Percentiles rank a stretch among this genome's conserved stretches.
Evolutionary conservation across 768 basidiomycete species (phyloP).

Genomic region (Hortiboletus flavorubellus): DNA sequence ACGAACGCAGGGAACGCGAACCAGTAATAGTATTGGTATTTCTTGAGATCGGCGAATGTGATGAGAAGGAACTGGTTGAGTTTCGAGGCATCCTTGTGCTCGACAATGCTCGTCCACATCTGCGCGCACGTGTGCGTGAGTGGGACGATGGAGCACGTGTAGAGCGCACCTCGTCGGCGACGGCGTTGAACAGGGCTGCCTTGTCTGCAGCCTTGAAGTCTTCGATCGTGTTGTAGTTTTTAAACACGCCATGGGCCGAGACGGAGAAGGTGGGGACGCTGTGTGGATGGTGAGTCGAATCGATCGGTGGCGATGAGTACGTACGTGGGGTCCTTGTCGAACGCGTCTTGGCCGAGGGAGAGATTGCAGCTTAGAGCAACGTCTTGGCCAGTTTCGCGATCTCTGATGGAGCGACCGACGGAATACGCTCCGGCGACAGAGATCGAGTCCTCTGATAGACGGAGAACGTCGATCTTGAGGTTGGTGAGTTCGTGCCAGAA

Average conservation of each 20-base stretch:
- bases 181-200: constrained; percentile 73
- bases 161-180: constrained; percentile 59
- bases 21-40: constrained; percentile 98
- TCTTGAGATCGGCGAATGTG: constrained; percentile 96
- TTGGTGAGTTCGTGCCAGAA: constrained; percentile 92
- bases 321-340: constrained; percentile 49
- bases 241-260: constrained; percentile 61
- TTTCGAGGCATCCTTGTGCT: constrained; percentile 48
- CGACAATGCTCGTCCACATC: constrained; percentile 67
- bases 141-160: neutral
- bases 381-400: constrained; percentile 72
- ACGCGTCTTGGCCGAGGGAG: constrained; percentile 61
- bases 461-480: constrained; percentile 88
- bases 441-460: constrained; percentile 70
- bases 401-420: constrained; percentile 65
- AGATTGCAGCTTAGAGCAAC: constrained; percentile 71
- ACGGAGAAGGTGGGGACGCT: constrained; percentile 51
- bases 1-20: constrained; percentile 94
- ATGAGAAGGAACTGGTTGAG: constrained; percentile 84
- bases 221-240: constrained; percentile 97
- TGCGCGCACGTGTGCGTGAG: constrained; percentile 23
- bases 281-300: constrained; percentile 1
- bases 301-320: constrained; percentile 16
- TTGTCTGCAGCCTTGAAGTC: constrained; percentile 92
- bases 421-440: constrained; percentile 66